Evolutionary conservation across 257 asterid species (phyloP).

Genomic region (Fraxinus anomala): DNA sequence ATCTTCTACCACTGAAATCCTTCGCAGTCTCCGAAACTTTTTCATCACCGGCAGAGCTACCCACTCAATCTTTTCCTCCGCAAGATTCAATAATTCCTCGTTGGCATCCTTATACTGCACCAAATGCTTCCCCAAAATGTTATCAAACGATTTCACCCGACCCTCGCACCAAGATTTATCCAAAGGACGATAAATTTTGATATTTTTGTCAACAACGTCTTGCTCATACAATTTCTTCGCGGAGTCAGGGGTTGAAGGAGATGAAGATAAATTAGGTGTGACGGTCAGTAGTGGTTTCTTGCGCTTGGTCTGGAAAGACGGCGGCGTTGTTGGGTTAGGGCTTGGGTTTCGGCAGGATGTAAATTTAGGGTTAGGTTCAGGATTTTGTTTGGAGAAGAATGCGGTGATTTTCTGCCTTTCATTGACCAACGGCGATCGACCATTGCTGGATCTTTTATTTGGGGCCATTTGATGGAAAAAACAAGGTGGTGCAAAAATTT

Average conservation of each 20-base stretch:
- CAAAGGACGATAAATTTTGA: conserved; percentile 80
- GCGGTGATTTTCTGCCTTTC: conserved; percentile 83
- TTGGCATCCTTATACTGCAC: conserved; percentile 82
- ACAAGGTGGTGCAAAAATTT: not conserved
- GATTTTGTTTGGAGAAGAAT: conserved; percentile 60
- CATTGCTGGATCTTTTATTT: conserved; percentile 64
- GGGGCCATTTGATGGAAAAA: conserved; percentile 37
- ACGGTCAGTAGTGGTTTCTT: conserved; percentile 57
- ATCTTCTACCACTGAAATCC: conserved; percentile 50
- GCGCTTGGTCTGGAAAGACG: conserved; percentile 44
- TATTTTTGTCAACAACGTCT: conserved; percentile 62
- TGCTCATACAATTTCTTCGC: conserved; percentile 39
- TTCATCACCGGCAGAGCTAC: conserved; percentile 43
- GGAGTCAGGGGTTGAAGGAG: conserved; percentile 39
- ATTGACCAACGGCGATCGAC: conserved; percentile 86
- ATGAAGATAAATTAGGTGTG: conserved; percentile 33
- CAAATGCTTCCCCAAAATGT: conserved; percentile 71
- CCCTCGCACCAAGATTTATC: conserved; percentile 88
- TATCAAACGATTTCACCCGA: conserved; percentile 63
- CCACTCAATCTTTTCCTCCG: conserved; percentile 71
- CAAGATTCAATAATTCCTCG: conserved; percentile 65
- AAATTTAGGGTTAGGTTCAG: conserved; percentile 39
- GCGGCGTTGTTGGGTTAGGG: conserved; percentile 49
- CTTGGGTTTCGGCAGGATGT: conserved; percentile 27
- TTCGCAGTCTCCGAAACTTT: conserved; percentile 68